phyloP scores from a whole-genome alignment of 768 basidiomycete species.

The Scleroderma bovista region DNA sequence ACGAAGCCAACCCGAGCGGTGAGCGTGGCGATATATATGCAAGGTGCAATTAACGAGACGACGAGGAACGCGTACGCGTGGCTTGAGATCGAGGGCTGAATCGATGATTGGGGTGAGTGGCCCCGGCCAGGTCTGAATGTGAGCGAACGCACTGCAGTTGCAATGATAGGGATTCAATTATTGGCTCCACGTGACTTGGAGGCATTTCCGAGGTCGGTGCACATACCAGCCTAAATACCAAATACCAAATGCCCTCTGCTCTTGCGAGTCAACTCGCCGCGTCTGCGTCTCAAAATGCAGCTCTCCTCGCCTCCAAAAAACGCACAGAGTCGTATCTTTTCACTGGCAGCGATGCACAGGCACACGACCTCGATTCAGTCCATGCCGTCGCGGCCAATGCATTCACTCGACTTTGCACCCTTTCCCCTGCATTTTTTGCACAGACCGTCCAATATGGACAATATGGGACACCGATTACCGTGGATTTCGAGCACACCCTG shows the following conservation, averaged over 20 bases:
- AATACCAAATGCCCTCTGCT: slow-evolving; percentile 49
- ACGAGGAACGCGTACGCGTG: too few relatives aligned
- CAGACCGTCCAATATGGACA: slow-evolving; percentile 7
- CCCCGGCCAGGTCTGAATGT: too few relatives aligned
- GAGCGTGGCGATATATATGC: too few relatives aligned
- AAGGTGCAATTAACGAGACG: too few relatives aligned
- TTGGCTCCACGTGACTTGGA: too few relatives aligned
- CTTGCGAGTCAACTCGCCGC: slow-evolving; percentile 80
- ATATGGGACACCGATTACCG: slow-evolving; percentile 16
- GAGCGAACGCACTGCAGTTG: too few relatives aligned
- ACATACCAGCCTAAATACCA: too few relatives aligned
- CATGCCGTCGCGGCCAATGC: slow-evolving; percentile 77
- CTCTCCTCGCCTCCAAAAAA: slow-evolving; percentile 57
- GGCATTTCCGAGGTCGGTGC: neutral
- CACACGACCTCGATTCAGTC: slow-evolving; percentile 84
- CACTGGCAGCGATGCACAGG: slow-evolving; percentile 71
- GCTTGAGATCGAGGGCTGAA: too few relatives aligned
- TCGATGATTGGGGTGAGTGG: too few relatives aligned
- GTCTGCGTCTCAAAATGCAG: slow-evolving; percentile 72
- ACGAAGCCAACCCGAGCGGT: too few relatives aligned
- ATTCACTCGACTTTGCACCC: slow-evolving; percentile 59
- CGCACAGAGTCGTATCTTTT: slow-evolving; percentile 85
- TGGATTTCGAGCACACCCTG: slow-evolving; percentile 58
- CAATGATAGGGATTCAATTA: too few relatives aligned
- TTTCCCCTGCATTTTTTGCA: slow-evolving; percentile 48